Conservation (phyloP, 805 yeast genomes). For the Alloascoidea africana region DNA sequence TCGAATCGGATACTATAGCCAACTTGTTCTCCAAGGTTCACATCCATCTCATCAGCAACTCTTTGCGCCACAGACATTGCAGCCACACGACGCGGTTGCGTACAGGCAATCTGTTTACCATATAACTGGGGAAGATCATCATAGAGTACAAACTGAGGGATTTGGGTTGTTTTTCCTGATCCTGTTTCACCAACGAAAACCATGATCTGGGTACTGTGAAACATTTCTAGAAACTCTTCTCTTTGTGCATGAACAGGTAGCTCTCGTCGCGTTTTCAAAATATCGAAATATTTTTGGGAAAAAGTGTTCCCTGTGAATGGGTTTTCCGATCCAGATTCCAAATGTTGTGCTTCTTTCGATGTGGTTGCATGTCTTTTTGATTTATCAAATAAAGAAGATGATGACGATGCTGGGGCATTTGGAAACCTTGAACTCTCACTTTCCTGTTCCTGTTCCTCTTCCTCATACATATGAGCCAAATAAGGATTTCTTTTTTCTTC, state of each 20-base stretch:
- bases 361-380: slow-evolving; percentile 50
- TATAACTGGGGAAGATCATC: slow-evolving; percentile 85
- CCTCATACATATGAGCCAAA: slow-evolving; percentile 15
- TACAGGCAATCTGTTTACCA: slow-evolving; percentile 86
- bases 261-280: slow-evolving; percentile 64
- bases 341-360: slow-evolving; percentile 38
- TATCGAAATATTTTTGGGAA: slow-evolving; percentile 56
- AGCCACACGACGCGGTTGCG: slow-evolving; percentile 94
- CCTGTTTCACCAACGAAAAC: slow-evolving; percentile 99
- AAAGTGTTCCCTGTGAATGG: slow-evolving; percentile 67
- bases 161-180: slow-evolving; percentile 97
- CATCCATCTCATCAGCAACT: slow-evolving; percentile 97
- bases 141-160: slow-evolving; percentile 86
- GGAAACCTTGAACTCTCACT: too few relatives aligned
- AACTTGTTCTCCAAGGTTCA: slow-evolving; percentile 80
- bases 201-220: slow-evolving; percentile 84
- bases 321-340: slow-evolving; percentile 47
- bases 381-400: slow-evolving; percentile 27
- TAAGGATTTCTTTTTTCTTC: slow-evolving; percentile 14
- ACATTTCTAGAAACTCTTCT: slow-evolving; percentile 70
- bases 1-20: slow-evolving; percentile 94
- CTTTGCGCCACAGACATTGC: slow-evolving; percentile 98
- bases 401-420: too few relatives aligned
- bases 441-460: too few relatives aligned
- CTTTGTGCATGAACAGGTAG: slow-evolving; percentile 92